Base-by-base conservation (phyloP, 768 basidiomycete species). In the Suillus americanus region DNA sequence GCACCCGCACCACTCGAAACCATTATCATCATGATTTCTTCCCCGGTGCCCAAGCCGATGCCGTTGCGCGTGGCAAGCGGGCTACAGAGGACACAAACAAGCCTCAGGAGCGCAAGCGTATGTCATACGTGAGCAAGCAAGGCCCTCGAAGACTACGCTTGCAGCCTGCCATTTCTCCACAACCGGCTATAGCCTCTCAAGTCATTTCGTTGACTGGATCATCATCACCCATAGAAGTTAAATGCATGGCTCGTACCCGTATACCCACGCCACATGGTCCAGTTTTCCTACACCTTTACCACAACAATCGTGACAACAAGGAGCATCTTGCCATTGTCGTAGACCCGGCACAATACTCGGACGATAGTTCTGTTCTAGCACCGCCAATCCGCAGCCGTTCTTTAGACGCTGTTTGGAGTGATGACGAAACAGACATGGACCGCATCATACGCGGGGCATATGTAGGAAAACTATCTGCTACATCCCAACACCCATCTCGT, bases 251-350 rank as follows among this genome's bases (percentile, higher is more conserved):
- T 14, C 91, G 97, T 63, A 98, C 97, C 4, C 91, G 97, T 63
- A 93, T 99, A 74, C 97, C 97, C 48, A 99, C 97, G 0, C 93
- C 94, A 0, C 94, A 99, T 70, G 97, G 96, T 6, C 89, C 92
- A 14, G 87, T 90, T 20, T 98, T 98, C 79, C 83, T 99, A 12
- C 95, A 99, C 71, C 79, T 99, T 62, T 99, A 99, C 79, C 94
- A 95, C 76, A 99, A 97, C 75, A 92, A 89, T 70, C 86, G 83
- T 61, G 97, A 99, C 79, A 81, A 74, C 74, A 99, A 99, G 77
- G 97, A 99, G 72, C 97, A 99, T 74, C 85, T 99, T 20, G 97
- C 97, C 0, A 87, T 99, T 65, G 95, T 99, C 66, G 85, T 96
- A 61, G 97, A 99, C 75, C 85, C 94, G 25, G 91, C 90, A 0